Evolutionary conservation across 2,329 filamentous ascomycete species (phyloP).

Genomic region (Periconia digitata): DNA sequence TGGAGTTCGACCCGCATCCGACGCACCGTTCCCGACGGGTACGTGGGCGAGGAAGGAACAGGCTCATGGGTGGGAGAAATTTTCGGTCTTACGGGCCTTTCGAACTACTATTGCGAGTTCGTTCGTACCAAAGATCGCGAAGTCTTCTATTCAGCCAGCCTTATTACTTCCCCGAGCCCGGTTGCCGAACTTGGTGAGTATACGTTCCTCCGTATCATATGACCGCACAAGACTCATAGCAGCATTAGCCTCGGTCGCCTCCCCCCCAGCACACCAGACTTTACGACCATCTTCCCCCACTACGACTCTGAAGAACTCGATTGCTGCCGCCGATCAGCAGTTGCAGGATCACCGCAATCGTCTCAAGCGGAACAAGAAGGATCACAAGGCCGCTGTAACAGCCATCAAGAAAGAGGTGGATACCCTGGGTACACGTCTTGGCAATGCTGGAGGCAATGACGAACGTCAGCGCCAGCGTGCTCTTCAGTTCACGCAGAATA

Average conservation of each 20-base stretch:
- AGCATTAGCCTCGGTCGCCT: conserved; percentile 33
- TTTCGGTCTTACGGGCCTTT: conserved; percentile 68
- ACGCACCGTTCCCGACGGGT: conserved; percentile 50
- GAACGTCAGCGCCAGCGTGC: conserved; percentile 76
- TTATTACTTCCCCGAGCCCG: conserved; percentile 65
- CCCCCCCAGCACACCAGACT: conserved; percentile 60
- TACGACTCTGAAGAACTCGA: conserved; percentile 75
- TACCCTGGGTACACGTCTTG: conserved; percentile 64
- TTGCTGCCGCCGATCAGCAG: conserved; percentile 70
- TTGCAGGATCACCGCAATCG: conserved; percentile 68
- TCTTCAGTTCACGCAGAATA: conserved; percentile 73
- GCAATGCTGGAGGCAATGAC: conserved; percentile 69
- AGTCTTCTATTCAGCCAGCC: conserved; percentile 70
- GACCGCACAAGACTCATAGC: conserved; percentile 11
- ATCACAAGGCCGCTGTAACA: conserved; percentile 71
- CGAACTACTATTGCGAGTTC: conserved; percentile 79
- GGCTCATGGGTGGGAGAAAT: conserved; percentile 70
- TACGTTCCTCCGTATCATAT: neutral
- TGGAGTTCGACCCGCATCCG: conserved; percentile 78
- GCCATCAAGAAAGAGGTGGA: conserved; percentile 74
- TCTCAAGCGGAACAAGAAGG: conserved; percentile 71
- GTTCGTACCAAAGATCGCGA: conserved; percentile 67
- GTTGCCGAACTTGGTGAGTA: conserved; percentile 60
- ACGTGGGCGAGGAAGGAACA: conserved; percentile 48
- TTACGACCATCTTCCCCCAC: conserved; percentile 74